A percentile compares a stretch with the other conserved stretches of the same genome.
phyloP scores from a whole-genome alignment of 805 yeast species.

The Kuraishia ogatae region DNA sequence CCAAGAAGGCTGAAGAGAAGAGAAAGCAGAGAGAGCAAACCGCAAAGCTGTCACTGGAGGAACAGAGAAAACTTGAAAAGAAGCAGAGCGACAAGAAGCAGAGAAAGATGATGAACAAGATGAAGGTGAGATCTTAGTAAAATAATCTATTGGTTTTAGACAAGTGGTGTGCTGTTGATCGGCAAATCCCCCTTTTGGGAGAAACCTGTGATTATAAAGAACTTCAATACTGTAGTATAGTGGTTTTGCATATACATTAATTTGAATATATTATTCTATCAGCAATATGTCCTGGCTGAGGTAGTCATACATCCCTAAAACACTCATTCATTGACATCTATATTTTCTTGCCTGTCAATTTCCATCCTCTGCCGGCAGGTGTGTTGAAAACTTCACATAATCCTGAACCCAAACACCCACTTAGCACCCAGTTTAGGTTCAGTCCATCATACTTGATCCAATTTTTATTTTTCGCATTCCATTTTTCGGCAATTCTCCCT shows the following conservation, averaged over 20 bases:
- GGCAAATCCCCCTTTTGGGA: background rate
- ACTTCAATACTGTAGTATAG: background rate
- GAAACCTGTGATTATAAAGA: background rate
- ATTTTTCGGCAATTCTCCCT: conserved; percentile 29
- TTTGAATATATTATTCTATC: no score
- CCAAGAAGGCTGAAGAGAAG: conserved; percentile 61
- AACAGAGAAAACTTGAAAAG: conserved; percentile 69
- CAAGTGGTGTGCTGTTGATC: background rate
- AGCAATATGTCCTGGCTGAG: no score
- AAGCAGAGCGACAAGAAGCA: conserved; percentile 77
- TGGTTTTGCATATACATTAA: no score
- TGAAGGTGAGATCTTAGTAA: conserved; percentile 30
- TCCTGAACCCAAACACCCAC: conserved; percentile 45
- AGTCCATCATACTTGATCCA: conserved; percentile 42
- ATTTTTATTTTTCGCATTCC: conserved; percentile 27
- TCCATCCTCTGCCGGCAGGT: conserved; percentile 45
- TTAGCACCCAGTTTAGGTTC: conserved; percentile 39
- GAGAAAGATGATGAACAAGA: conserved; percentile 61
- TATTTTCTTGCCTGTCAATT: conserved; percentile 30
- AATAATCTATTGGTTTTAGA: no score
- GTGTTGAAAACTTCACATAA: conserved; percentile 42
- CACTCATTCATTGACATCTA: background rate
- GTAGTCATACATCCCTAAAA: no score
- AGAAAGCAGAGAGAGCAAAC: conserved; percentile 53
- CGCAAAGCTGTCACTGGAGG: conserved; percentile 58